These are phyloP conservation scores for Mycena belliarum DNA, from an alignment of 768 basidiomycete genomes.

Conservation along the genomic window DNA sequence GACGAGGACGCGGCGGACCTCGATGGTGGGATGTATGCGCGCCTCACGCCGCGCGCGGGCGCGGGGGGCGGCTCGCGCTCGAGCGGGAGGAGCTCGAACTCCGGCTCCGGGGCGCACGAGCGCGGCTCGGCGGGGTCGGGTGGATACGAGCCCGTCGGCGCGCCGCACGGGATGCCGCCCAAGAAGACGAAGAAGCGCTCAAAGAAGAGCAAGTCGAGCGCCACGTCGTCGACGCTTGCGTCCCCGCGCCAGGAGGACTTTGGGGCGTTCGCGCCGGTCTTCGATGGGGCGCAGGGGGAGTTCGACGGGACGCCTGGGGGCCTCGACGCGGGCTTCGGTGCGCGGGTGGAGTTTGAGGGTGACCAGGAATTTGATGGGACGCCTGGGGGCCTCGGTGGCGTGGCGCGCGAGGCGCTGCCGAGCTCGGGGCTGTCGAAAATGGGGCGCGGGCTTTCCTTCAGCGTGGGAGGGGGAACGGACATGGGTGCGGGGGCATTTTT, in stretches of 20 bases:
- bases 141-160: background rate
- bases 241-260: background rate
- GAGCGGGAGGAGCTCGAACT: background rate
- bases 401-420: background rate
- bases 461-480: background rate
- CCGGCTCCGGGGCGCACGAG: background rate
- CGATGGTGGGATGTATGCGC: background rate
- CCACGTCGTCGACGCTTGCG: conserved; percentile 5
- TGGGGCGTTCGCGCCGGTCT: background rate
- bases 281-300: background rate
- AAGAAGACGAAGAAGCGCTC: background rate
- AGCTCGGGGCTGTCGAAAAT: background rate
- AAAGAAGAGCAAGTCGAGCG: background rate
- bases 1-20: conserved; percentile 6
- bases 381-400: background rate
- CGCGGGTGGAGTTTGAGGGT: background rate
- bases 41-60: background rate
- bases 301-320: background rate
- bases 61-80: background rate
- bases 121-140: background rate
- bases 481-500: background rate
- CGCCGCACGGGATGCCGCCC: background rate
- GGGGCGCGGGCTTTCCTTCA: background rate
- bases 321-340: background rate
- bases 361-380: background rate